Evolutionary conservation across 306 rosid genomes (phyloP).

Genomic region (cucumber (Cucumis sativus)): Cucumber_9930_V3 NC_026656.2:20247001-20247500

Average conservation of each 20-base stretch:
- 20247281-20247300: not conserved
- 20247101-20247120: not conserved
- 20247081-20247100: not conserved
- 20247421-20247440: not conserved
- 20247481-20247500: conserved; percentile 14
- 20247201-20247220: conserved; percentile 36
- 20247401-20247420: conserved; percentile 30
- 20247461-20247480: not conserved
- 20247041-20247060: not conserved
- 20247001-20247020: not conserved
- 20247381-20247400: conserved; percentile 43
- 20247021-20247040: not conserved
- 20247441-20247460: not conserved
- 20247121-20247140: not conserved
- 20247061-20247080: not conserved
- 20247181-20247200: conserved; percentile 43
- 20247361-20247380: conserved; percentile 32
- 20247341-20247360: conserved; percentile 38
- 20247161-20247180: conserved; percentile 47
- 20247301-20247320: not conserved
- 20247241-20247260: conserved; percentile 49
- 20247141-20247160: conserved; percentile 2
- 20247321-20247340: not conserved
- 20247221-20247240: conserved; percentile 37
- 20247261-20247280: not conserved